Conservation (phyloP, 2,329 filamentous ascomycete genomes). For the Lachnellula arida region DNA sequence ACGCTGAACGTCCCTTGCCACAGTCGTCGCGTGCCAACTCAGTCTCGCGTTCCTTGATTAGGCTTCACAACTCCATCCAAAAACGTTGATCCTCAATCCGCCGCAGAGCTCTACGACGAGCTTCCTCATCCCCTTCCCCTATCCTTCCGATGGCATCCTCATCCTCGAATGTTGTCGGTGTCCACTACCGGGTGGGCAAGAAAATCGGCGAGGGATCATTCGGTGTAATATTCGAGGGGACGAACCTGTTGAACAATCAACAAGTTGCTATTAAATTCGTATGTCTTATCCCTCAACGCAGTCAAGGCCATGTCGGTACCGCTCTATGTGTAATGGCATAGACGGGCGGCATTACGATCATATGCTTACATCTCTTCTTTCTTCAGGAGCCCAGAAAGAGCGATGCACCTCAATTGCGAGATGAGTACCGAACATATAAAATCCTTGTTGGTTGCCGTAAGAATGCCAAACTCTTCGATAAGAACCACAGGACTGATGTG, state of each 20-base stretch:
- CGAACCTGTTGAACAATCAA: slow-evolving; percentile 97
- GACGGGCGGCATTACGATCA: neutral
- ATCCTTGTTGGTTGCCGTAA: slow-evolving; percentile 98
- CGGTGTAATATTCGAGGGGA: slow-evolving; percentile 97
- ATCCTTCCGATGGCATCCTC: slow-evolving; percentile 30
- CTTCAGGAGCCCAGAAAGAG: slow-evolving; percentile 92
- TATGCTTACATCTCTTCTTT: slow-evolving; percentile 45
- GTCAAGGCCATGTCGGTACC: too few species aligned
- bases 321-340: too few species aligned
- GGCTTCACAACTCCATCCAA: slow-evolving; percentile 8
- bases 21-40: slow-evolving; percentile 22
- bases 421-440: slow-evolving; percentile 99
- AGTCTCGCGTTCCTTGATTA: slow-evolving; percentile 16
- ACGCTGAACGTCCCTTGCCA: slow-evolving; percentile 12
- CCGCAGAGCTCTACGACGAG: slow-evolving; percentile 17
- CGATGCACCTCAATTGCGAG: slow-evolving; percentile 92
- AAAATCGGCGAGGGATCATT: slow-evolving; percentile 99
- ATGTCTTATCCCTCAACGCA: slow-evolving; percentile 37
- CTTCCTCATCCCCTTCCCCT: slow-evolving; percentile 1
- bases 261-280: slow-evolving; percentile 99
- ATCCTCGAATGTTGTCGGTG: slow-evolving; percentile 88
- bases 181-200: slow-evolving; percentile 98
- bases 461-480: slow-evolving; percentile 39
- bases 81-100: slow-evolving; percentile 17
- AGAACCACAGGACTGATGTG: slow-evolving; percentile 32